Base-by-base conservation (phyloP, 768 basidiomycete species). In the Albatrellus ellisii region DNA sequence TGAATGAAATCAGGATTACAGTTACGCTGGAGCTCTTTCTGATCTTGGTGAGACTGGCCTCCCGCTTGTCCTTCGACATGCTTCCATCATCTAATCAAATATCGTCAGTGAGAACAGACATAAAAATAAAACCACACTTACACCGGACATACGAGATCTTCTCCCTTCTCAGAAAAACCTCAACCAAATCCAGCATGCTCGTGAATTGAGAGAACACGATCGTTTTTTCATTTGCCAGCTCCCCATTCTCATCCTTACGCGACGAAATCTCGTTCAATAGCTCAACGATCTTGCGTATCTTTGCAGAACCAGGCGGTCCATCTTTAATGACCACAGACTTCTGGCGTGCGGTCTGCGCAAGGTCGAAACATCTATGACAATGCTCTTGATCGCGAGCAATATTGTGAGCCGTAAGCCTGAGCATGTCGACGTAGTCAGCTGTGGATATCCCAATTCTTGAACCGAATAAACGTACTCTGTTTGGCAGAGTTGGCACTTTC, bases 191-290 rank as follows among this genome's bases (percentile, higher is more conserved):
- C 46, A 99, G 64, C 83, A 87, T 77, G 40, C 72, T 69, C 1
- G 94, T 97, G 48, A 88, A 88, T 55, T 95, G 92, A 0, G 88
- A 91, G 56, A 97, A 98, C 17, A 99, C 78, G 48, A 98, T 98
- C 0, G 91, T 94, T 70, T 97, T 99, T 56, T 95, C 89, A 46
- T 22, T 32, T 10, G 33, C 4, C n/a, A 8, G 37, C 22, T 48
- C 46, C 22, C 49, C 47, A 12, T 64, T 60, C 12, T 67, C 57
- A 11, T 72, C 60, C 9, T 74, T 68, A 39, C 73, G 67, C 36
- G 67, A 61, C 12, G 79, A 72, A 40, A 90, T 76, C 14, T 76
- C 69, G 9, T 62, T 51, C 31, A 99, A 63, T 8, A 97, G 59
- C 52, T 81, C 69, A 36, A 95, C 52, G 28, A 88, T 70, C 71